Base-by-base conservation (phyloP, 2,329 filamentous ascomycete genomes). In the Nigrograna mackinnonii region DNA sequence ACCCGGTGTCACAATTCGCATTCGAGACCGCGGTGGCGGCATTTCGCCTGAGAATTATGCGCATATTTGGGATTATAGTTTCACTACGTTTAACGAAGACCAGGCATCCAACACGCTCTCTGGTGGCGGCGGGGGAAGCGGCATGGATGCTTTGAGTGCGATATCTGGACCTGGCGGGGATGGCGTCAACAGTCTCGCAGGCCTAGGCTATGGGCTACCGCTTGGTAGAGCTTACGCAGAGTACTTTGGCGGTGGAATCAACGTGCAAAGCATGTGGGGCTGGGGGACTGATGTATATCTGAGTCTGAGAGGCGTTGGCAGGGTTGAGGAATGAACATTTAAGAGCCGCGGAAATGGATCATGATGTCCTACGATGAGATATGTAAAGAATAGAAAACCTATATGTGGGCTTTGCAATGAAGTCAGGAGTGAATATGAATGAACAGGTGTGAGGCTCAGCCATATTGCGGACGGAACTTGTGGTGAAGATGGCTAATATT, bases 1-100 rank as follows among this genome's bases (percentile, higher is more conserved):
- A 0, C 89, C 91, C 1, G 91, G 91, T 26, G 90, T 99, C 11
- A 97, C 94, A 0, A 95, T 99, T 56, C 84, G 94, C 18, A 96
- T 99, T 55, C 85, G 94, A 6, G 94, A 99, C 65, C 85, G 91
- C n/a, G 94, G 94, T 37, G 92, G 92, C 31, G 94, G 94, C 24
- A 97, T 99, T 42, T 81, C 84, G 1, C 89, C 91, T 0, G 88
- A 91, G 13, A 85, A 94, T 20, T 73, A 94, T 22, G 84, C 86
- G 4, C 86, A 92, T 54, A 91, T 99, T 44, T 99, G 94, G 91
- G 91, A 91, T 5, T 99, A 97, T 67, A 94, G 89, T 49, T 99
- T 96, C 67, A 96, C 92, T 16, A 99, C 94, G 0, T 97, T 97
- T 68, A 86, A 83, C 43, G 89, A 89, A 17, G 79, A 85, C 30